Conservation (phyloP, 805 yeast genomes). For the Schwanniomyces yamadae region DNA sequence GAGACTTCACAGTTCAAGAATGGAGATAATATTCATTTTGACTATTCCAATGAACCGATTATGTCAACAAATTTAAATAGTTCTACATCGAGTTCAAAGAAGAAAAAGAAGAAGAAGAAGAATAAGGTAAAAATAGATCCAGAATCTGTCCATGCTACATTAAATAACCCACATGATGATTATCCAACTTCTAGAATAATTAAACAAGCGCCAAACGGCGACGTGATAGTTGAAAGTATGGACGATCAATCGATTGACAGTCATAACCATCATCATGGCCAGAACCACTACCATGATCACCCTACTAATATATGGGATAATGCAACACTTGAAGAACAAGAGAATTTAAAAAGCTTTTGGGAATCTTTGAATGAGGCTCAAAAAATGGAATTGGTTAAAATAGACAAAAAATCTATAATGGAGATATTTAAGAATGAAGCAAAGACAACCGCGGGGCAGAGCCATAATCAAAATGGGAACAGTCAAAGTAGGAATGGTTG, state of each 20-base stretch:
- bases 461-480: constrained; percentile 4
- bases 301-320: constrained; percentile 45
- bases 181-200: constrained; percentile 74
- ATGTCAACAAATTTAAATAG: constrained; percentile 9
- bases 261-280: constrained; percentile 7
- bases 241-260: constrained; percentile 21
- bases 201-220: constrained; percentile 71
- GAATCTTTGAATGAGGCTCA: constrained; percentile 56
- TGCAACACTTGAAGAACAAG: constrained; percentile 49
- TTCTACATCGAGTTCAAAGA: constrained; percentile 12
- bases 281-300: constrained; percentile 6
- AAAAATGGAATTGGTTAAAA: constrained; percentile 58
- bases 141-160: constrained; percentile 37
- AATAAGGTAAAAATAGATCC: constrained; percentile 16
- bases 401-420: constrained; percentile 69
- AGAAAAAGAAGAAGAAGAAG: constrained; percentile 35
- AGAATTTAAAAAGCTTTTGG: constrained; percentile 62
- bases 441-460: constrained; percentile 8
- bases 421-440: constrained; percentile 53
- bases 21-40: constrained; percentile 38
- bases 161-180: constrained; percentile 57
- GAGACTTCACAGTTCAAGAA: constrained; percentile 20
- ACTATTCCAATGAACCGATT: constrained; percentile 11
- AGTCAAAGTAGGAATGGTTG: constrained; percentile 35
- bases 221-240: constrained; percentile 66